Evolutionary conservation across 257 asterid genomes (phyloP).

Genomic region (Paraleonurus japonicus): DNA sequence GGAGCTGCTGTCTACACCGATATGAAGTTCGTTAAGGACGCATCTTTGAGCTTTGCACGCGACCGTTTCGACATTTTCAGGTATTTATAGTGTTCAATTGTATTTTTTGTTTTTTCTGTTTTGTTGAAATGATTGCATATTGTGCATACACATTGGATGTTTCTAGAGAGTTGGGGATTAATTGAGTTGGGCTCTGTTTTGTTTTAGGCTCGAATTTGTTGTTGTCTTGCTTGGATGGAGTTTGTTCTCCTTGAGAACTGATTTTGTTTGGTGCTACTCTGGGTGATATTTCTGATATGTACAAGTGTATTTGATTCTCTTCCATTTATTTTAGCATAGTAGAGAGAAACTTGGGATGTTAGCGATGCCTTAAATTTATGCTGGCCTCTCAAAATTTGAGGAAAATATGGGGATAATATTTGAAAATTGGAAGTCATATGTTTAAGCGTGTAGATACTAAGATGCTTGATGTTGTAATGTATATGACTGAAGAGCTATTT

Average conservation of each 20-base stretch:
- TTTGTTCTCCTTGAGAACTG: background rate
- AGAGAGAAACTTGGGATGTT: background rate
- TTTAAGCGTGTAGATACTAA: background rate
- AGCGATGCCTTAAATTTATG: background rate
- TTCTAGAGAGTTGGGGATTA: background rate
- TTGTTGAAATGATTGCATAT: background rate
- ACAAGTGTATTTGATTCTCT: background rate
- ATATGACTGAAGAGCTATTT: conserved; percentile 1
- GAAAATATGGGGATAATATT: background rate
- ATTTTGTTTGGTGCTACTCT: background rate
- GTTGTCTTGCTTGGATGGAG: background rate
- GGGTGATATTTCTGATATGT: background rate
- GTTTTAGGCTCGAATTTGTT: background rate
- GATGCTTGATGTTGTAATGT: background rate
- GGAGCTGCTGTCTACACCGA: conserved; percentile 43
- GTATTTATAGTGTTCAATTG: conserved; percentile 34
- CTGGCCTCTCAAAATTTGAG: background rate
- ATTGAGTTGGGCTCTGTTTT: background rate
- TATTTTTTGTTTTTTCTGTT: background rate
- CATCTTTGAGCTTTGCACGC: conserved; percentile 77
- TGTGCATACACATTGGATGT: background rate
- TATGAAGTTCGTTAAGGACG: conserved; percentile 57
- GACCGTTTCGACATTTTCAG: conserved; percentile 80
- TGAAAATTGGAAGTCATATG: background rate
- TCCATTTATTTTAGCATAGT: background rate